Conservation (phyloP, 2,329 filamentous ascomycete species). For the Apiospora marii region DNA sequence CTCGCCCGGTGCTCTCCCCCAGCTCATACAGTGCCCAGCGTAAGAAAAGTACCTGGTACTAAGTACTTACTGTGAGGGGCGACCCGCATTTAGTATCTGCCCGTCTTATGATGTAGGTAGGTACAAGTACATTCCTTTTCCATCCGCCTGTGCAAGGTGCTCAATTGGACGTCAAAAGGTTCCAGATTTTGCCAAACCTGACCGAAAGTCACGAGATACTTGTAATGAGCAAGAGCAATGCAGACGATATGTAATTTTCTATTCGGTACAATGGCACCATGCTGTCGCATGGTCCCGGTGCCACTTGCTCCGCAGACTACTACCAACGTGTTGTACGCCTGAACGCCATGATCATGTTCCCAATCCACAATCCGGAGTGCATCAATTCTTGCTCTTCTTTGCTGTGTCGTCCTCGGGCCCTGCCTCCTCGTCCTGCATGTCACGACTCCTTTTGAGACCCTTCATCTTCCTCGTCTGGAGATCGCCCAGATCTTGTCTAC, state of each 20-base stretch:
- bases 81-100: no score
- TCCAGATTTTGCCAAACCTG: no score
- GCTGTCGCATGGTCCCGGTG: background rate
- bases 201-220: background rate
- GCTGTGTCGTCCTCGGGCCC: slow-evolving; percentile 53
- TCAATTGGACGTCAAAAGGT: no score
- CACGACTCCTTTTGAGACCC: slow-evolving; percentile 86
- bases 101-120: no score
- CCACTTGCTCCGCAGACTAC: background rate
- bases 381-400: slow-evolving; percentile 47
- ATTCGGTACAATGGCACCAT: background rate
- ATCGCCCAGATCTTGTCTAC: slow-evolving; percentile 84
- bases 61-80: background rate
- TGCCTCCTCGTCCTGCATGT: slow-evolving; percentile 63
- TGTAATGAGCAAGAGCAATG: background rate
- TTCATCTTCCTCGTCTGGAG: slow-evolving; percentile 99
- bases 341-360: slow-evolving; percentile 12
- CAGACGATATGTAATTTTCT: background rate
- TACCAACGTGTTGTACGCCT: slow-evolving; percentile 13
- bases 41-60: no score
- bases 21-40: slow-evolving; percentile 7
- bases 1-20: background rate
- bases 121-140: background rate
- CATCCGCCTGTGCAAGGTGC: background rate
- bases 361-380: background rate